Evolutionary conservation across 805 yeast species (phyloP).

Genomic region (Nakazawaea populi): DNA sequence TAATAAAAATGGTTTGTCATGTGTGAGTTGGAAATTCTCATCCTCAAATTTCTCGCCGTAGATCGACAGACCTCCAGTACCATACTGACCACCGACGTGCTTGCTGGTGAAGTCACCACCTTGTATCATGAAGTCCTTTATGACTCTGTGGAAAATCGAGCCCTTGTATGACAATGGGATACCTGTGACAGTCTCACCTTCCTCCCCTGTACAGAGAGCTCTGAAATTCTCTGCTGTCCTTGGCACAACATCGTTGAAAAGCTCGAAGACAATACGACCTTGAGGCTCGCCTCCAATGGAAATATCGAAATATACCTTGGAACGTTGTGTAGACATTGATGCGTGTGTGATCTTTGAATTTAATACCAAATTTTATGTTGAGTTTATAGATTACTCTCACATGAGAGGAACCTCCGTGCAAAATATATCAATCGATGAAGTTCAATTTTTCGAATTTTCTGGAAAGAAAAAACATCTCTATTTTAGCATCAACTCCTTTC

Average conservation of each 20-base stretch:
- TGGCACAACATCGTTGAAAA: slow-evolving; percentile 71
- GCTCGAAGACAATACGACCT: slow-evolving; percentile 78
- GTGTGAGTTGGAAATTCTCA: slow-evolving; percentile 73
- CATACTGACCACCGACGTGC: slow-evolving; percentile 34
- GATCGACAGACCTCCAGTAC: slow-evolving; percentile 79
- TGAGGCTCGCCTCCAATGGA: slow-evolving; percentile 60
- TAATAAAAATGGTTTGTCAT: slow-evolving; percentile 79
- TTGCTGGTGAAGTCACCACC: slow-evolving; percentile 83
- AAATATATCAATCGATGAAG: background rate
- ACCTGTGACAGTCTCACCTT: slow-evolving; percentile 58
- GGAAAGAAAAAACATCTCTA: background rate
- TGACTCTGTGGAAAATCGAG: slow-evolving; percentile 89
- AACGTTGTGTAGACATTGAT: slow-evolving; percentile 16
- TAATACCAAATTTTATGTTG: background rate
- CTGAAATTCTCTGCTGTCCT: slow-evolving; percentile 87
- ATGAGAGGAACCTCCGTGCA: background rate
- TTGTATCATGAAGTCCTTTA: slow-evolving; percentile 85
- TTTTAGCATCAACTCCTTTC: too few relatives aligned
- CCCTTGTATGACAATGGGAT: slow-evolving; percentile 71
- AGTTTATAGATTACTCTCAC: too few relatives aligned
- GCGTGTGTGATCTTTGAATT: background rate
- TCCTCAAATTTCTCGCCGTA: slow-evolving; percentile 87
- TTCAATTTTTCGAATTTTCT: background rate
- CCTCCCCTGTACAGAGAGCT: slow-evolving; percentile 85
- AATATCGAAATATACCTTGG: slow-evolving; percentile 74